phyloP scores from a whole-genome alignment of 345 rosid species.

The Dimocarpus longan region DNA sequence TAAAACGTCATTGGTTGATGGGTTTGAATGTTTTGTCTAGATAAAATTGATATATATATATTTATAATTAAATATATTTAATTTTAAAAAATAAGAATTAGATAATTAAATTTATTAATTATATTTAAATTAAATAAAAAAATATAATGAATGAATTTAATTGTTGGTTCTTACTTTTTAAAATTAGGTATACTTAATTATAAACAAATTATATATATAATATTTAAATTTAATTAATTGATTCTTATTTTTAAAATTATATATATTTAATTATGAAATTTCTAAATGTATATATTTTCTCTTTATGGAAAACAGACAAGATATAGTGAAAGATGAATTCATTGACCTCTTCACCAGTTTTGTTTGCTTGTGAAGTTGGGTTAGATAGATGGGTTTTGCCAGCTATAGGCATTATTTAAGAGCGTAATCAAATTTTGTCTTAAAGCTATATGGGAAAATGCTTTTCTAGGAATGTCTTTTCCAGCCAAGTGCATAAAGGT shows the following conservation, averaged over 20 bases:
- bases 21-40: constrained; percentile 7
- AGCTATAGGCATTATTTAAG: constrained; percentile 32
- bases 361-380: constrained; percentile 25
- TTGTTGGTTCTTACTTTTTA: no score
- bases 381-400: constrained; percentile 36
- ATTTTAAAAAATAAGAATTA: no score
- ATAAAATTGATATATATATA: not conserved
- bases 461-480: constrained; percentile 38
- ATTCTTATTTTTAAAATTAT: no score
- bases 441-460: constrained; percentile 3
- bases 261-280: no score
- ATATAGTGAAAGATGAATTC: constrained; percentile 26
- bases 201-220: no score
- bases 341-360: constrained; percentile 42
- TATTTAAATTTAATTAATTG: no score
- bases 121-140: no score
- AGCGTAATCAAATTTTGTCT: not conserved
- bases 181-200: no score
- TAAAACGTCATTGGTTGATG: constrained; percentile 2
- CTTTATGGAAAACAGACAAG: constrained; percentile 13
- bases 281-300: no score
- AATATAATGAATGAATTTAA: no score
- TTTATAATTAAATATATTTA: no score
- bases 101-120: no score
- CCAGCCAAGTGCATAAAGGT: constrained; percentile 26